phyloP scores from a whole-genome alignment of 2,329 filamentous ascomycete species.

The Aspergillus quadricinctus region DNA sequence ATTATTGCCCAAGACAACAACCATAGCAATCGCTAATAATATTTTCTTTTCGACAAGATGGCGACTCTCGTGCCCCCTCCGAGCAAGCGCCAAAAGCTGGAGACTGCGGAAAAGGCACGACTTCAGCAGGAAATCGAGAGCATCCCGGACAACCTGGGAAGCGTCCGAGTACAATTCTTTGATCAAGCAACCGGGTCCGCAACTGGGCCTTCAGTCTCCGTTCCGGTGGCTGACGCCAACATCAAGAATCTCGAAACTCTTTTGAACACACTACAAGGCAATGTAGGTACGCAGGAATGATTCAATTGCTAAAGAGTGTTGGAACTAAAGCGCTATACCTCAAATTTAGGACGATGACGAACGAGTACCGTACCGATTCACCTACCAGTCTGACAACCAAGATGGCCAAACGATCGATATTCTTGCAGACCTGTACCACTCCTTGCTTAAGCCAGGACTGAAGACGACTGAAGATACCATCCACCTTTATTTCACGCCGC shows the following conservation, averaged over 20 bases:
- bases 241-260: slow-evolving; percentile 87
- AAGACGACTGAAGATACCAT: slow-evolving; percentile 60
- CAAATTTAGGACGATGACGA: slow-evolving; percentile 51
- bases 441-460: slow-evolving; percentile 47
- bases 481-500: slow-evolving; percentile 65
- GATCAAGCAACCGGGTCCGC: slow-evolving; percentile 68
- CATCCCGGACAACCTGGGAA: slow-evolving; percentile 66
- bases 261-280: slow-evolving; percentile 76
- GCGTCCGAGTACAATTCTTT: slow-evolving; percentile 80
- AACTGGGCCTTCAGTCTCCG: slow-evolving; percentile 66
- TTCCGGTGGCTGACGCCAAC: slow-evolving; percentile 77
- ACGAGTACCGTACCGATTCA: slow-evolving; percentile 63
- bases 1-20: background rate
- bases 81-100: slow-evolving; percentile 80
- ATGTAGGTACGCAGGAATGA: slow-evolving; percentile 47
- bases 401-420: slow-evolving; percentile 42
- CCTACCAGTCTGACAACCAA: slow-evolving; percentile 47
- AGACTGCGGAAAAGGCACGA: slow-evolving; percentile 65
- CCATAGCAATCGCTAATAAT: background rate
- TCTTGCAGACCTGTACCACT: slow-evolving; percentile 47
- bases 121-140: slow-evolving; percentile 69
- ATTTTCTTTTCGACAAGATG: slow-evolving; percentile 50
- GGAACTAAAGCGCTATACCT: background rate
- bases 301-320: background rate
- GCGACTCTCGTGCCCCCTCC: slow-evolving; percentile 78